Conservation (phyloP, 2,329 filamentous ascomycete species). For the Epichloe elymi region DNA sequence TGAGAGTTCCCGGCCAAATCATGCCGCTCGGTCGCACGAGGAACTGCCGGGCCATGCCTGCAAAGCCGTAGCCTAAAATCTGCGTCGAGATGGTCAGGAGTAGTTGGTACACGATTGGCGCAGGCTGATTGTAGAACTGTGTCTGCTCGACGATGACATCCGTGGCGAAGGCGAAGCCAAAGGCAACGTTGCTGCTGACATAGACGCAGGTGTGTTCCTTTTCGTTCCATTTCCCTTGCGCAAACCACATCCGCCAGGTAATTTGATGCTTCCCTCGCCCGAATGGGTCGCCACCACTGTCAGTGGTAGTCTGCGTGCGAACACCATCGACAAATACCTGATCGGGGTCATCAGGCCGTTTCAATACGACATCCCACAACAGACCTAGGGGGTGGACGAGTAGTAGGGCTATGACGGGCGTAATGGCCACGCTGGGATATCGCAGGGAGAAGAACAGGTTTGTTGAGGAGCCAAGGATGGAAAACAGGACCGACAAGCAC, state of each 20-base stretch:
- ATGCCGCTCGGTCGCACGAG: conserved; percentile 76
- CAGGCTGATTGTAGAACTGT: conserved; percentile 75
- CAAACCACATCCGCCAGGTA: conserved; percentile 57
- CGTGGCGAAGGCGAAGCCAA: conserved; percentile 79
- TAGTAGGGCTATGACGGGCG: conserved; percentile 73
- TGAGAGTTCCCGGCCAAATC: conserved; percentile 83
- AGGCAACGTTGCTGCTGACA: conserved; percentile 80
- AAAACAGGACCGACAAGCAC: conserved; percentile 66
- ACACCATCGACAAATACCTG: conserved; percentile 39
- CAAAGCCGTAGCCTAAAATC: conserved; percentile 76
- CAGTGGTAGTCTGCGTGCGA: conserved; percentile 11
- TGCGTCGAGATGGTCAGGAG: conserved; percentile 77
- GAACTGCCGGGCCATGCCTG: conserved; percentile 67
- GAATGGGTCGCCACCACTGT: conserved; percentile 8
- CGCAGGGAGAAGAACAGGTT: conserved; percentile 82
- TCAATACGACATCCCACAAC: conserved; percentile 62
- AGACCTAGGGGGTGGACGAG: conserved; percentile 80
- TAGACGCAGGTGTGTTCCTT: conserved; percentile 85
- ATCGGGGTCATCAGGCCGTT: conserved; percentile 41
- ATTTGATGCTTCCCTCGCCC: conserved; percentile 17
- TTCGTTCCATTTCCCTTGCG: conserved; percentile 72
- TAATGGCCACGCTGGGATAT: conserved; percentile 84
- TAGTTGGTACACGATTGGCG: conserved; percentile 64
- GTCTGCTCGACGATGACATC: conserved; percentile 86
- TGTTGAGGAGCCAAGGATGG: conserved; percentile 67